phyloP scores from a whole-genome alignment of 208 protist species.

The Sergeia podlipaevii region DNA sequence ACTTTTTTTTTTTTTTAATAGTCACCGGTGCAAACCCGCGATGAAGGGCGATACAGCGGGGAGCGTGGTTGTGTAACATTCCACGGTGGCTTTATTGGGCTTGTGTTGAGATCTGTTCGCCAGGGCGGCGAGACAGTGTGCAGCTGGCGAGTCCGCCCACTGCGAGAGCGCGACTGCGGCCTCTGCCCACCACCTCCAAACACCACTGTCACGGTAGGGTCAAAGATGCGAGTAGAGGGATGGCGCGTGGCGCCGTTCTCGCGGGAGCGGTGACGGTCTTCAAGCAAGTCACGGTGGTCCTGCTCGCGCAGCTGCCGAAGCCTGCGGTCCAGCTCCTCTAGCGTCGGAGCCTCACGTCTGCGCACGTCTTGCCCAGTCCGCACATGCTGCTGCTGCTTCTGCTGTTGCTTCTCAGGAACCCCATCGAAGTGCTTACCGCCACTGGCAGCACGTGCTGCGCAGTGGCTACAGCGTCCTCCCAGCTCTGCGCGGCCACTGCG shows the following conservation, averaged over 20 bases:
- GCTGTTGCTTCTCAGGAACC: neutral
- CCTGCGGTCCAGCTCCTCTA: slow-evolving; percentile 44
- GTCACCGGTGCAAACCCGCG: neutral
- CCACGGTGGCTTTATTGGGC: slow-evolving; percentile 47
- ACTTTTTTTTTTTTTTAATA: too few species aligned
- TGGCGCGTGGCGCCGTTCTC: neutral
- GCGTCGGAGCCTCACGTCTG: slow-evolving; percentile 36
- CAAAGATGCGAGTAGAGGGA: slow-evolving; percentile 1
- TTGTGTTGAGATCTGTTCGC: slow-evolving; percentile 65
- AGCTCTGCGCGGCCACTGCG: too few species aligned
- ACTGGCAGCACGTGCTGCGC: too few species aligned
- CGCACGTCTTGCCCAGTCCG: slow-evolving; percentile 4
- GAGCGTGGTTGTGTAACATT: slow-evolving; percentile 46
- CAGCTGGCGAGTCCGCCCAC: slow-evolving; percentile 12
- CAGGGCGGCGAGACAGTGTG: slow-evolving; percentile 53
- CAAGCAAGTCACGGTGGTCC: neutral
- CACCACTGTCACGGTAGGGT: slow-evolving; percentile 23
- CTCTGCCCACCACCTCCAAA: slow-evolving; percentile 4
- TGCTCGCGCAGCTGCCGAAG: slow-evolving; percentile 37
- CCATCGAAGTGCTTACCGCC: too few species aligned
- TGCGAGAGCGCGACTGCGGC: neutral
- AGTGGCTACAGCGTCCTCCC: too few species aligned
- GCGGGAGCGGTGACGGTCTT: neutral
- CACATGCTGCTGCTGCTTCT: neutral
- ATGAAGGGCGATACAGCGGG: slow-evolving; percentile 10